These are phyloP conservation scores for Globisporangium splendens DNA, from an alignment of 352 stramenopile genomes.

Conservation along the genomic window DNA sequence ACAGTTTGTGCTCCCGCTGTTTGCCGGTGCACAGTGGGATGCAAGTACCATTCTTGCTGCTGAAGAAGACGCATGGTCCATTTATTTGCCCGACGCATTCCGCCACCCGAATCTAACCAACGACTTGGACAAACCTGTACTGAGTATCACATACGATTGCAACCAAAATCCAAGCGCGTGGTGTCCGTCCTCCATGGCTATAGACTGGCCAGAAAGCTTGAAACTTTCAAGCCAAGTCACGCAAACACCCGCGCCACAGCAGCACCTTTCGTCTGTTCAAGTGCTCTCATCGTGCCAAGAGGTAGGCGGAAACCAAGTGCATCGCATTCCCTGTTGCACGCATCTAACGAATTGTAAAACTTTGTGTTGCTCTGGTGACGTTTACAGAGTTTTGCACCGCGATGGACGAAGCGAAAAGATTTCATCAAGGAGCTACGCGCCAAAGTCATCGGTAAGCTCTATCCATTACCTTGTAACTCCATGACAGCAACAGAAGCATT, in stretches of 20 bases:
- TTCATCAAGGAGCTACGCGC: slow-evolving; percentile 32
- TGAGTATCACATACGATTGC: slow-evolving; percentile 8
- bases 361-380: background rate
- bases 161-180: background rate
- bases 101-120: slow-evolving; percentile 19
- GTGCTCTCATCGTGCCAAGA: slow-evolving; percentile 30
- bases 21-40: slow-evolving; percentile 25
- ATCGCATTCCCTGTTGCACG: background rate
- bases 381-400: slow-evolving; percentile 30
- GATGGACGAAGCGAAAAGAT: slow-evolving; percentile 36
- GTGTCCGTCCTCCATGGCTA: background rate
- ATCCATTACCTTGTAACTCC: background rate
- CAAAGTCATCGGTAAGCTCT: slow-evolving; percentile 27
- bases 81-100: slow-evolving; percentile 27
- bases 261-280: slow-evolving; percentile 30
- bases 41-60: slow-evolving; percentile 5
- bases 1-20: slow-evolving; percentile 32
- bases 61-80: slow-evolving; percentile 14
- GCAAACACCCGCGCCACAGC: slow-evolving; percentile 22
- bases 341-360: background rate
- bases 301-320: slow-evolving; percentile 10
- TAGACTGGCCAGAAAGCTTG: slow-evolving; percentile 33
- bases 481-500: too few relatives aligned
- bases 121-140: background rate
- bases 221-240: slow-evolving; percentile 37